Evolutionary conservation across 176 grass and related monocot genomes (phyloP).

Genomic region (Hyparrhenia diplandra): DNA sequence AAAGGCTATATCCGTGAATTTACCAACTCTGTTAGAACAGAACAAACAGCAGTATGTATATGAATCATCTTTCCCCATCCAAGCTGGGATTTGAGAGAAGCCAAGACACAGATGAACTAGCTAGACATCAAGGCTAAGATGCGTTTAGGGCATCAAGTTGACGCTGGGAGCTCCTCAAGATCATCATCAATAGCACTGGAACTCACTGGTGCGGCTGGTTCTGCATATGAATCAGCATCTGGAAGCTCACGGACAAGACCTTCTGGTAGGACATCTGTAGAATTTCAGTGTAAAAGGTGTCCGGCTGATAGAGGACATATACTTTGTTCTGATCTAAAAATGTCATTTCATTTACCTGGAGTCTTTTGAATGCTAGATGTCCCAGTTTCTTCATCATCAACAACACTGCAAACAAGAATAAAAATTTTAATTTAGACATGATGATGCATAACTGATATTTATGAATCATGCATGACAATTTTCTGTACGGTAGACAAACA

Average conservation of each 20-base stretch:
- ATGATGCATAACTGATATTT: neutral
- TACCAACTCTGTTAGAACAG: neutral
- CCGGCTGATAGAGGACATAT: neutral
- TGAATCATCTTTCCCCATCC: neutral
- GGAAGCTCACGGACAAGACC: conserved; percentile 88
- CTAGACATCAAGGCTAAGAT: conserved; percentile 17
- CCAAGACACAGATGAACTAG: neutral
- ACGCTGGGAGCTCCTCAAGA: conserved; percentile 80
- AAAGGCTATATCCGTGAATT: neutral
- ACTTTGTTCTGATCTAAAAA: neutral
- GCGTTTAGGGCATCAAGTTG: conserved; percentile 84
- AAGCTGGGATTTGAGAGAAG: neutral
- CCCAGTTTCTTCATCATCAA: conserved; percentile 54
- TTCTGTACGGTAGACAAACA: neutral
- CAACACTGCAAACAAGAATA: conserved; percentile 48
- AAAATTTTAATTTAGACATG: neutral
- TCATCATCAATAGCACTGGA: conserved; percentile 44
- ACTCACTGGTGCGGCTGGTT: conserved; percentile 18
- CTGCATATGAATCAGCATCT: conserved; percentile 53
- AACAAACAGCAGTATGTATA: neutral
- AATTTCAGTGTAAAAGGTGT: conserved; percentile 10
- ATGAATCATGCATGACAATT: conserved; percentile 8
- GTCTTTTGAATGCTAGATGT: conserved; percentile 12
- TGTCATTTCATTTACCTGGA: conserved; percentile 15
- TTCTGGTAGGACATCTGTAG: conserved; percentile 78